A percentile compares a stretch with the other conserved stretches of the same genome.
Conservation (phyloP, 2,329 filamentous ascomycete species). For the Aspergillus phoenicis region DNA sequence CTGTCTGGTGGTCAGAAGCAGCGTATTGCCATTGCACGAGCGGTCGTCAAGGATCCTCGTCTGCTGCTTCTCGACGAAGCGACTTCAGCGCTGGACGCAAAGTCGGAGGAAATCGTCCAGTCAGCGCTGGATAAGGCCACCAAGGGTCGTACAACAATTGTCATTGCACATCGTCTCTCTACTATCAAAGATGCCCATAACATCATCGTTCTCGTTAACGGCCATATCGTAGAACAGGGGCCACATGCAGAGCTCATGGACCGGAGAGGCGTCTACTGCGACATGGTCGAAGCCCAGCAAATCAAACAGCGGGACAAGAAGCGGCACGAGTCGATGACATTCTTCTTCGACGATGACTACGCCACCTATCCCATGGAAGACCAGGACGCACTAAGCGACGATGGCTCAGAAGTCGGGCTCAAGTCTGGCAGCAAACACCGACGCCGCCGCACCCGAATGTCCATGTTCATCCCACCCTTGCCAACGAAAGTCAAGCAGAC, state of each 20-base stretch:
- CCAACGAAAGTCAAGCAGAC: slow-evolving; percentile 41
- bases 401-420: slow-evolving; percentile 19
- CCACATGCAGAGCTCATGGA: slow-evolving; percentile 74
- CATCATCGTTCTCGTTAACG: slow-evolving; percentile 73
- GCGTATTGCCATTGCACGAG: slow-evolving; percentile 80
- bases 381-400: slow-evolving; percentile 9
- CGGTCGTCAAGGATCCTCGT: slow-evolving; percentile 77
- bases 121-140: slow-evolving; percentile 75
- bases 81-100: slow-evolving; percentile 82
- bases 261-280: slow-evolving; percentile 69
- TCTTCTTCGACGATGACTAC: slow-evolving; percentile 18
- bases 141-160: slow-evolving; percentile 47
- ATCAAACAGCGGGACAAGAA: slow-evolving; percentile 52
- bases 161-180: slow-evolving; percentile 48
- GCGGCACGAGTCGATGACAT: slow-evolving; percentile 13
- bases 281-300: slow-evolving; percentile 69
- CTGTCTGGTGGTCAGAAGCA: slow-evolving; percentile 62
- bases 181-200: slow-evolving; percentile 47
- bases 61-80: slow-evolving; percentile 86
- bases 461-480: slow-evolving; percentile 8
- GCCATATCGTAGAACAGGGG: slow-evolving; percentile 83
- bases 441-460: slow-evolving; percentile 8
- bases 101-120: slow-evolving; percentile 83
- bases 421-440: neutral
- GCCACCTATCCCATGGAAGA: neutral